Conservation (phyloP, 1,284 basidiomycete genomes). For the Waitea zeae region DNA sequence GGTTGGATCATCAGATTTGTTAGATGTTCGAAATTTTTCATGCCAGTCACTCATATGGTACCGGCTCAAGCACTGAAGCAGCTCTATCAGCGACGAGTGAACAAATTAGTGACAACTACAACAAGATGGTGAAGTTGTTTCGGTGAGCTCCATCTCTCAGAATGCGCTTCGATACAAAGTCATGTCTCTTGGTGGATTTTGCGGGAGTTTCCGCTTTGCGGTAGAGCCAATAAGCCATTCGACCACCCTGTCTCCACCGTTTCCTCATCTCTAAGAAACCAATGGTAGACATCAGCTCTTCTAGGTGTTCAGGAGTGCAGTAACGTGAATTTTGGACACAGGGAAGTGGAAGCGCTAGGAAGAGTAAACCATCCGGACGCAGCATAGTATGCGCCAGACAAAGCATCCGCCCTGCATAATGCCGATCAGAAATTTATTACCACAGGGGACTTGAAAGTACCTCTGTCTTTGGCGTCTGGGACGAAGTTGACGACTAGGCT, state of each 20-base stretch:
- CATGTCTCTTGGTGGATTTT: conserved; percentile 7
- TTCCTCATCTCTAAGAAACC: conserved; percentile 47
- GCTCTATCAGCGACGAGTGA: conserved; percentile 15
- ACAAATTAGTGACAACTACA: conserved; percentile 13
- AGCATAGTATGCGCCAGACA: conserved; percentile 45
- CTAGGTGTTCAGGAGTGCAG: conserved; percentile 39
- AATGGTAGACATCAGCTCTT: conserved; percentile 36
- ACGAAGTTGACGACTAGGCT: conserved; percentile 84
- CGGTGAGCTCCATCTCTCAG: conserved; percentile 41
- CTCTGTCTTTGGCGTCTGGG: conserved; percentile 56
- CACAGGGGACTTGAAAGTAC: conserved; percentile 19
- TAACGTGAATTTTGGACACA: conserved; percentile 78
- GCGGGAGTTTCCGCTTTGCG: conserved; percentile 18
- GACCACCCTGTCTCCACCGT: conserved; percentile 47
- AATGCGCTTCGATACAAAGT: conserved; percentile 41
- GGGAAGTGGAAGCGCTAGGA: conserved; percentile 72
- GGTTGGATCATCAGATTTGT: too few species aligned
- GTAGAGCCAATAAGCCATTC: conserved; percentile 66
- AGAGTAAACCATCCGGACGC: conserved; percentile 37
- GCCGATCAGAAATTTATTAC: conserved; percentile 1
- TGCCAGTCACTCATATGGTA: too few species aligned
- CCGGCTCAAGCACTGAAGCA: too few species aligned
- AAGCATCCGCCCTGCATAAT: conserved; percentile 62
- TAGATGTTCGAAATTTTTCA: too few species aligned
- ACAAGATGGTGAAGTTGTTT: conserved; percentile 65